Evolutionary conservation across 2,329 filamentous ascomycete species (phyloP), one percentile per base, ranked within the genome.

Genomic region (Rachicladosporium sp.): DNA sequence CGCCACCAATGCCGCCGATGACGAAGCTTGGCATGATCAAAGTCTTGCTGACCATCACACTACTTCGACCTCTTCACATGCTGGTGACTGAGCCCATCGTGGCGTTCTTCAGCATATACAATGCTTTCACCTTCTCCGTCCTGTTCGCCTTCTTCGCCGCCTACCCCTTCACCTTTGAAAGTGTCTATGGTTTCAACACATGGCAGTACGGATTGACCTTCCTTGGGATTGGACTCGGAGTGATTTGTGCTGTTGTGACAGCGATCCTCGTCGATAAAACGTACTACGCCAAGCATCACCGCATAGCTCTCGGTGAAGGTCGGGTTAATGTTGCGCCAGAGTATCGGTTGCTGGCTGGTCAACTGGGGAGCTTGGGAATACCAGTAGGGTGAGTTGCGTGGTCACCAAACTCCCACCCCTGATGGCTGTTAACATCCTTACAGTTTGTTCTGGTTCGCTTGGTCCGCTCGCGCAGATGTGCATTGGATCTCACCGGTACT

Each of bases 201-300:
- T 89, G 81, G 69, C 81, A 93, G 59, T 68, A 74, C 10, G 88
- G 87, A 10, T 63, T 91, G 41, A 72, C 77, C 6, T 94, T 94
- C 59, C 52, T 89, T 31, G 81, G 78, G 4, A 71, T 85, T 43
- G 68, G 82, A 36, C 62, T 78, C 1, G 79, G 82, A 33, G 82
- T 84, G 73, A 40, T 81, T 1, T 33, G 69, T 7, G 80, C 69
- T 10, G 68, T 73, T 2, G 10, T 52, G 0, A 61, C 58, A 0
- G 48, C 49, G 10, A 50, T 66, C 10, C 2, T 58, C 3, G 47
- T 62, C 39, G 65, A 67, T 42, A 49, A 43, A 8, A 41, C 41
- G 2, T 36, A 66, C 6, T 67, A 67, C 45, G 54, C 57, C 38
- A 51, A 47, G 15, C 44, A 53, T 19, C 49, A 61, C 29, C 47